Evolutionary conservation across 805 yeast genomes (phyloP), one percentile per base, ranked within the genome.

Genomic region (Candida suzukii): DNA sequence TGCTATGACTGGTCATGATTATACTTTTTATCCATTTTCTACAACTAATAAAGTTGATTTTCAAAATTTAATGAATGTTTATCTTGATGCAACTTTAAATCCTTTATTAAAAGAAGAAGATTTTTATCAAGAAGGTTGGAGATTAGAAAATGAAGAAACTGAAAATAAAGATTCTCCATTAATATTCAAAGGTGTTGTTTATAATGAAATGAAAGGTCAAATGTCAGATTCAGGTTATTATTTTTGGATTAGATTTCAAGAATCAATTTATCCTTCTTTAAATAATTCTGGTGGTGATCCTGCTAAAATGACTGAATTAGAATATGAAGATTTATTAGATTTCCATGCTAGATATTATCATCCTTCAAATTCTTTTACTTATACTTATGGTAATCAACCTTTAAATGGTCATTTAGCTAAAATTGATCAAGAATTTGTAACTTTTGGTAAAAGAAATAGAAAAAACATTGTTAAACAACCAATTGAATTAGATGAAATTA

Each of bases 161-260:
- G 60, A 70, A 7, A 88, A 90, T 56, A 64, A 67, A 14, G 44
- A 52, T 0, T 71, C 86, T 13, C 84, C 87, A 1, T 56, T 93
- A 33, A 68, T 67, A 4, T 87, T 88, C 61, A 93, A 93, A 61
- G 99, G 99, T 36, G 99, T 93, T 27, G 99, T 93, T 2, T 93
- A 85, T 60, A 93, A 93, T 58, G 99, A 93, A 64, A 93, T 93
- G 99, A 93, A 93, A 63, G 99, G 99, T 9, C 97, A 91, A 62
- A 77, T 87, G 56, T 84, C 96, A 0, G 91, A 88, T 59, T 76
- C 96, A 0, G 77, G 90, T 3, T 93, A 93, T 60, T 74, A 81
- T 47, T 88, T 73, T 58, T 91, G 90, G 77, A 86, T 82, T 54
- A 77, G 80, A 47, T 91, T 81, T 67, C 88, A 85, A 55, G 85